These are phyloP conservation scores for Penicillium odoratum DNA, from an alignment of 495 filamentous ascomycete species.

Conservation along the genomic window DNA sequence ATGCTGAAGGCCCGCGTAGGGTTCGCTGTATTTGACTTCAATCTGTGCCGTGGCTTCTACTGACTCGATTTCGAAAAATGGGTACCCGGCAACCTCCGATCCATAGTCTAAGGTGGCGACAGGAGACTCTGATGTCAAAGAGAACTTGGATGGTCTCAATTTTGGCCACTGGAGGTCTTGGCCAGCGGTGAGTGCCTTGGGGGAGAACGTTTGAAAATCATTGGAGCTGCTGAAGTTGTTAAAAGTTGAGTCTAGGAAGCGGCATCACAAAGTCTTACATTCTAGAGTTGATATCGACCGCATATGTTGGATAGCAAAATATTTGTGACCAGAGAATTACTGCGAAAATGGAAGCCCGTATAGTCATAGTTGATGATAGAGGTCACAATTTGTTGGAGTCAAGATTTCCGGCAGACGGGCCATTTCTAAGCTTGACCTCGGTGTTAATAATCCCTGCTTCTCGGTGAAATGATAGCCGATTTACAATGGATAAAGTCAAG, in stretches of 20 bases:
- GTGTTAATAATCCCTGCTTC: neutral
- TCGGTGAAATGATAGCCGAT: neutral
- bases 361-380: neutral
- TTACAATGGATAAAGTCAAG: neutral
- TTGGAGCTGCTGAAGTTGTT: neutral
- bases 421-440: neutral
- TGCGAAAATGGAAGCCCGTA: neutral
- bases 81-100: constrained; percentile 5
- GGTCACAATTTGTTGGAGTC: too few species aligned
- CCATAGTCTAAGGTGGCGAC: constrained; percentile 1
- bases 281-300: neutral
- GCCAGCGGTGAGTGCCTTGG: neutral
- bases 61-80: constrained; percentile 3
- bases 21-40: constrained; percentile 22
- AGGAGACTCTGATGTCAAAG: neutral
- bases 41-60: constrained; percentile 14
- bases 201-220: neutral
- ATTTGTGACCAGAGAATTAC: neutral
- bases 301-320: neutral
- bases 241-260: neutral
- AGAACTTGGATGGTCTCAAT: neutral
- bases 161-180: neutral
- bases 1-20: constrained; percentile 13
- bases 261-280: neutral
- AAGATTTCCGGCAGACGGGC: neutral